A percentile compares a stretch with the other conserved stretches of the same genome.
These are phyloP conservation scores for Fusarium pininemorale DNA, from an alignment of 2,329 filamentous ascomycete genomes.

Conservation along the genomic window DNA sequence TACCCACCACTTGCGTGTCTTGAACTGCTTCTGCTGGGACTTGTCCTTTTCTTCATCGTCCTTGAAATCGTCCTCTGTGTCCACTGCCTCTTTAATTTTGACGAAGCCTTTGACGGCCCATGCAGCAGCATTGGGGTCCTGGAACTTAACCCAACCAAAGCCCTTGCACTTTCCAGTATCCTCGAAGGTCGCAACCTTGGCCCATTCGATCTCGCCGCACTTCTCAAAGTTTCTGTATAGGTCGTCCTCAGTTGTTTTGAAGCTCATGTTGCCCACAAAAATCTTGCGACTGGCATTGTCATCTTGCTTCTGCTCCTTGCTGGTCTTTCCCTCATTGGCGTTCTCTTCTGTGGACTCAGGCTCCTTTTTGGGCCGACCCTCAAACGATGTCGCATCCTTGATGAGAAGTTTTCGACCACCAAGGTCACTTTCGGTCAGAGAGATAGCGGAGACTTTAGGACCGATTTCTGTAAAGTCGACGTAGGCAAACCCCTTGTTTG, in stretches of 20 bases:
- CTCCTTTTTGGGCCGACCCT: conserved; percentile 82
- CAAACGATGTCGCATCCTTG: conserved; percentile 90
- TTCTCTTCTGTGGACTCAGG: conserved; percentile 46
- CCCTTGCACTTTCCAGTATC: conserved; percentile 98
- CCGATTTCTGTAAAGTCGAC: conserved; percentile 82
- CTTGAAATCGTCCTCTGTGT: conserved; percentile 70
- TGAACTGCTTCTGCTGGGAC: conserved; percentile 60
- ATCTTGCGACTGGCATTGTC: conserved; percentile 79
- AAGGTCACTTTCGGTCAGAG: conserved; percentile 84
- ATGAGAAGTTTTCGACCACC: conserved; percentile 84
- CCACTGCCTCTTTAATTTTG: conserved; percentile 71
- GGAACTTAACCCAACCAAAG: conserved; percentile 94
- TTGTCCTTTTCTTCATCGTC: conserved; percentile 52
- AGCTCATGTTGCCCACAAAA: conserved; percentile 91
- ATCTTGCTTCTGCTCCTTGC: conserved; percentile 49
- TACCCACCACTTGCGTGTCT: conserved; percentile 81
- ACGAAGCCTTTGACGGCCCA: conserved; percentile 79
- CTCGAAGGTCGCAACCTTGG: conserved; percentile 94
- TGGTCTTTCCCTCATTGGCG: conserved; percentile 45
- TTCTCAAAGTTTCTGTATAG: conserved; percentile 82
- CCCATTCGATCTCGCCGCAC: conserved; percentile 83
- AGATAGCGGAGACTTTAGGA: conserved; percentile 81
- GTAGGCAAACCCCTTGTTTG: conserved; percentile 96
- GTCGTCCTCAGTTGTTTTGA: conserved; percentile 82
- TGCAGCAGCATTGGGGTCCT: conserved; percentile 77